Conservation (phyloP, 257 asterid species). For the Pogostemon cablin region DNA sequence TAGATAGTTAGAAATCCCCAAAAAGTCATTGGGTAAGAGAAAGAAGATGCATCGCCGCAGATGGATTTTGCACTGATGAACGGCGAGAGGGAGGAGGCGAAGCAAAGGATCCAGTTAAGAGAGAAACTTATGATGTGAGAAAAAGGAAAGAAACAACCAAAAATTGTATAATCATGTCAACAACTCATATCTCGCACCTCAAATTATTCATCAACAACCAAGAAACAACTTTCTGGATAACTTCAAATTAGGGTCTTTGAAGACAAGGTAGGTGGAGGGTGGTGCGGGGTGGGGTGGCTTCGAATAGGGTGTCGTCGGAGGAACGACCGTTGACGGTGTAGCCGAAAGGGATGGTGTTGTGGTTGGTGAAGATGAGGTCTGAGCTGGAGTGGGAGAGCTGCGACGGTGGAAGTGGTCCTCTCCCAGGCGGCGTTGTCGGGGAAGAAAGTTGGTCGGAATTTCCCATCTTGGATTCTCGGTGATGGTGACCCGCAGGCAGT, state of each 20-base stretch:
- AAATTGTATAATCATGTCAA: too few species aligned
- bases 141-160: too few species aligned
- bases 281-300: slow-evolving; percentile 44
- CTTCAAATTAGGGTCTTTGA: too few species aligned
- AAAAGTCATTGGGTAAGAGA: too few species aligned
- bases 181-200: too few species aligned
- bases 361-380: slow-evolving; percentile 50
- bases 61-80: too few species aligned
- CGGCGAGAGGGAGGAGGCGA: too few species aligned
- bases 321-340: slow-evolving; percentile 52
- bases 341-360: slow-evolving; percentile 50
- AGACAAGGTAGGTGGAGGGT: slow-evolving; percentile 23
- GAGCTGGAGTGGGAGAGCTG: slow-evolving; percentile 40
- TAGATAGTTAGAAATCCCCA: too few species aligned
- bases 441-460: slow-evolving; percentile 47
- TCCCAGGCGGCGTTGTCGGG: slow-evolving; percentile 36
- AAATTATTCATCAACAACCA: too few species aligned
- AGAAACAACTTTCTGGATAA: background rate
- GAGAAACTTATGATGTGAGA: too few species aligned
- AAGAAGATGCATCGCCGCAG: too few species aligned
- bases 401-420: slow-evolving; percentile 30
- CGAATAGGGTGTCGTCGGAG: slow-evolving; percentile 46
- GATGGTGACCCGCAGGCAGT: slow-evolving; percentile 39
- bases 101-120: too few species aligned
- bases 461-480: slow-evolving; percentile 57